Base-by-base conservation (phyloP, 805 yeast species). In the Wickerhamomyces pijperi region DNA sequence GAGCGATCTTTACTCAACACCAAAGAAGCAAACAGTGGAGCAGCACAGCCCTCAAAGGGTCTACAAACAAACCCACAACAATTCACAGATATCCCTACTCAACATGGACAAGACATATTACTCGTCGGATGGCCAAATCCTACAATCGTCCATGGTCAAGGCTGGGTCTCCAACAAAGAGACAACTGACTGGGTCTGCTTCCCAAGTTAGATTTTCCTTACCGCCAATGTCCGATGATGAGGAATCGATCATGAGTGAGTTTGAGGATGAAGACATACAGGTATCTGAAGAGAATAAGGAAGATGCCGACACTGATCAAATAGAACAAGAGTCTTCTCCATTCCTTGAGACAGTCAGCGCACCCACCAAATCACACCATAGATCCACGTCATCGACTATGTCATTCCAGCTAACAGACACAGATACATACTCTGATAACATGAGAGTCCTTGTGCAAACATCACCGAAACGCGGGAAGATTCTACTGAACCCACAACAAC, bases 401-500 rank as follows among this genome's bases (percentile, higher is more conserved):
- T 28, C 32, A 39, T 4, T n/a, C 28, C n/a, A 41, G 42, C 11
- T 14, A 13, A 25, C 29, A 13, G 13, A 25, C n/a, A 25, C 29
- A 7, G 29, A 25, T 4, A 7, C 13, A 9, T 25, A 9, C n/a
- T 47, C 45, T 14, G 46, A 51, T 23, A 47, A 55, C 11, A 41
- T 54, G 47, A 36, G 53, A 28, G 41, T 31, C 2, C 36, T 49
- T 7, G 36, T 53, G 2, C 20, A 44, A 1, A 37, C 45, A 2
- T 44, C 49, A 28, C 48, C 54, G 1, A 44, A 46, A 4, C 46
- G 55, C 19, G 32, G 37, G 6, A 51, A 51, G 34, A 46, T 64
- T 13, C 62, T 58, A 37, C 39, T 64, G 16, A 50, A 62, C 8
- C 54, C 66, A 3, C 55, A 58, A 31, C 59, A 68, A 0, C 60